Conservation (phyloP, 202 grass and related monocot species). For the Schoenoplectus tabernaemontani region DNA sequence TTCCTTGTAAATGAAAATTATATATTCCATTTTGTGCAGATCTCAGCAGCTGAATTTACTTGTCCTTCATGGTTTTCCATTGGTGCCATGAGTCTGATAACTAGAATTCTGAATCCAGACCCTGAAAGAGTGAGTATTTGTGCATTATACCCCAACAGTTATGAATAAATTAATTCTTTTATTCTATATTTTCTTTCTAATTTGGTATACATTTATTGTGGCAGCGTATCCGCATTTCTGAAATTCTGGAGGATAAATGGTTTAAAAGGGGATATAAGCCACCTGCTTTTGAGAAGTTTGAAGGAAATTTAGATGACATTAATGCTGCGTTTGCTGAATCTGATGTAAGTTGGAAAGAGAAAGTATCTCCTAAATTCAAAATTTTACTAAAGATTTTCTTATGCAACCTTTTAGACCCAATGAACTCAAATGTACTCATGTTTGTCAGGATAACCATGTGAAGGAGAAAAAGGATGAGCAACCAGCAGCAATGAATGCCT, state of each 20-base stretch:
- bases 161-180: background rate
- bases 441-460: conserved; percentile 57
- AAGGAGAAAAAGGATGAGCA: conserved; percentile 80
- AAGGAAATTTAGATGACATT: conserved; percentile 66
- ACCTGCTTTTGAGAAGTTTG: conserved; percentile 60
- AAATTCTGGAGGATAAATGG: conserved; percentile 84
- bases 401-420: background rate
- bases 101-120: conserved; percentile 74
- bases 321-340: conserved; percentile 78
- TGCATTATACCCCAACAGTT: background rate
- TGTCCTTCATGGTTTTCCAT: conserved; percentile 83
- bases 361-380: conserved; percentile 9
- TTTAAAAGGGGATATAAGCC: conserved; percentile 79
- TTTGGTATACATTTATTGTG: conserved; percentile 3
- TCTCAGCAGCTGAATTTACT: conserved; percentile 59
- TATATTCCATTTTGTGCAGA: conserved; percentile 36
- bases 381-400: conserved; percentile 13
- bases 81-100: conserved; percentile 69
- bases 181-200: conserved; percentile 7
- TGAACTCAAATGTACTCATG: conserved; percentile 1
- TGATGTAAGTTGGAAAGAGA: conserved; percentile 51
- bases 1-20: conserved; percentile 1
- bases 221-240: conserved; percentile 67
- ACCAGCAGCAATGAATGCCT: conserved; percentile 87
- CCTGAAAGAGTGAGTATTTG: conserved; percentile 59